phyloP scores from a whole-genome alignment of 2,329 filamentous ascomycete genomes.

The Nectriaceae sp. region DNA sequence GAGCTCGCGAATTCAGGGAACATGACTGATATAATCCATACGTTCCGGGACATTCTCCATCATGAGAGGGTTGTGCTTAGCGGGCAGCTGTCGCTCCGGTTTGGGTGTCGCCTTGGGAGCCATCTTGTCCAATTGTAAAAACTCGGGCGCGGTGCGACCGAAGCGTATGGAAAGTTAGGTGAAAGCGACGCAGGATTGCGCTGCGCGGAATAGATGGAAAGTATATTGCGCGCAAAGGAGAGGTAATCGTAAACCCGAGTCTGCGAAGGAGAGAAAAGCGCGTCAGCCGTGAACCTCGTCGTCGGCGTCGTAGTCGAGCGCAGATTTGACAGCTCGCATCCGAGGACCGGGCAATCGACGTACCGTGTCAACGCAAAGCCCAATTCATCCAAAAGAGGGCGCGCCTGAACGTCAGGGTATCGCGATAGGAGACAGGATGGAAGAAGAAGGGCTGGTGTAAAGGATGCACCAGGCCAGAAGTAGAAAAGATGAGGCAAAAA shows the following conservation, averaged over 20 bases:
- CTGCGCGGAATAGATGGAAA: slow-evolving; percentile 3
- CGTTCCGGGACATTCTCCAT: slow-evolving; percentile 63
- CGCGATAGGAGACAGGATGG: slow-evolving; percentile 8
- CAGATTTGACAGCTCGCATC: not conserved
- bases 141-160: slow-evolving; percentile 25
- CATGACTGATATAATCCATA: slow-evolving; percentile 40
- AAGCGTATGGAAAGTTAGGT: slow-evolving; percentile 9
- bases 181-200: slow-evolving; percentile 20
- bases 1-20: slow-evolving; percentile 21
- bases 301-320: slow-evolving; percentile 9
- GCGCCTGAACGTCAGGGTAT: slow-evolving; percentile 14
- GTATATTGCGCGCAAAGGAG: slow-evolving; percentile 16
- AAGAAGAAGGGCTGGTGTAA: slow-evolving; percentile 8
- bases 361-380: slow-evolving; percentile 29
- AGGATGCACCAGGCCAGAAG: slow-evolving; percentile 16
- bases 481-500: slow-evolving; percentile 19
- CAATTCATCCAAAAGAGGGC: slow-evolving; percentile 19
- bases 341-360: slow-evolving; percentile 10
- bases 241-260: slow-evolving; percentile 5
- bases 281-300: slow-evolving; percentile 17
- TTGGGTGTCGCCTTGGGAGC: slow-evolving; percentile 35
- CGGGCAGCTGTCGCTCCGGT: slow-evolving; percentile 54
- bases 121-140: slow-evolving; percentile 36
- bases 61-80: slow-evolving; percentile 66
- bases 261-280: slow-evolving; percentile 10